phyloP scores from a whole-genome alignment of 2,329 filamentous ascomycete genomes.

The Microsporum audouinii region DNA sequence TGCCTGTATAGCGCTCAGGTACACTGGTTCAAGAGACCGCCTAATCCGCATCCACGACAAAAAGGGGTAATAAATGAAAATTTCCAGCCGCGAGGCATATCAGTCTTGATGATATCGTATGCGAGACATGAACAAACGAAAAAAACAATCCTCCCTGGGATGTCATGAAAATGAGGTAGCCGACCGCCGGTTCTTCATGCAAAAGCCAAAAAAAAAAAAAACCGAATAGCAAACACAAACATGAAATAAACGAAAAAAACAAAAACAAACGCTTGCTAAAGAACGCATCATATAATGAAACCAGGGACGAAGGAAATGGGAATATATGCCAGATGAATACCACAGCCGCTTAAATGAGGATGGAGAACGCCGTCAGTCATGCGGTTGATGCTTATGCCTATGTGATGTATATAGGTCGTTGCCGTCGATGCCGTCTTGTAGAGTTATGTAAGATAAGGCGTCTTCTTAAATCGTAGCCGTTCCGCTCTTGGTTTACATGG shows the following conservation, averaged over 20 bases:
- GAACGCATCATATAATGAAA: conserved; percentile 32
- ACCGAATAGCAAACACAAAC: conserved; percentile 8
- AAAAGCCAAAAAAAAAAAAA: conserved; percentile 16
- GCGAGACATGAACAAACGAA: conserved; percentile 25
- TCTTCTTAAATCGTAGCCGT: conserved; percentile 12
- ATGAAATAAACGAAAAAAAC: conserved; percentile 27
- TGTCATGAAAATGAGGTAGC: conserved; percentile 28
- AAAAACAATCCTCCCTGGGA: conserved; percentile 26
- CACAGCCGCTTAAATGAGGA: conserved; percentile 32
- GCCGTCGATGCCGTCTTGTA: conserved; percentile 21
- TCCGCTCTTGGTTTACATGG: conserved; percentile 53
- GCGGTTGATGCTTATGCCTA: conserved; percentile 30
- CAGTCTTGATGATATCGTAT: conserved; percentile 39
- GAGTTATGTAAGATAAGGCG: conserved; percentile 22
- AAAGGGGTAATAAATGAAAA: conserved; percentile 23
- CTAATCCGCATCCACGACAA: conserved; percentile 21
- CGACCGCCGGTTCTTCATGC: conserved; percentile 39
- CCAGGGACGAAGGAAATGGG: conserved; percentile 22
- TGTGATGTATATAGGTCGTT: background rate
- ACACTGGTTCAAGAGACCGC: background rate
- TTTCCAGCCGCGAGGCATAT: conserved; percentile 40
- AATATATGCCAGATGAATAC: conserved; percentile 28
- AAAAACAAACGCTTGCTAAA: conserved; percentile 39
- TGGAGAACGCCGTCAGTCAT: conserved; percentile 44
- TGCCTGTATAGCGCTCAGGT: background rate